phyloP scores from a whole-genome alignment of 1,139 yeast species.

The Debaryomyces fabryi region DNA sequence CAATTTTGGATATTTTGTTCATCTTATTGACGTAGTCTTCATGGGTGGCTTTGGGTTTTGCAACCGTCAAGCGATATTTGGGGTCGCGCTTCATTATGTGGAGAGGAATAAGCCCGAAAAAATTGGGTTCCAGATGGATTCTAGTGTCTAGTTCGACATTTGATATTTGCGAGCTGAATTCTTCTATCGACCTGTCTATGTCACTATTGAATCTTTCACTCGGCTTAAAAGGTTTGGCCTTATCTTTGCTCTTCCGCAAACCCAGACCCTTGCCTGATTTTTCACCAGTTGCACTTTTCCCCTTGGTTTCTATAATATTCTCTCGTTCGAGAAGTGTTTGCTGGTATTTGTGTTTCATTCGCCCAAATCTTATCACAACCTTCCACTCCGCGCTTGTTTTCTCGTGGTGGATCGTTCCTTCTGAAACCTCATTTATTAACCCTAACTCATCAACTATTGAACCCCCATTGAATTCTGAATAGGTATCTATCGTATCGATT shows the following conservation, averaged over 20 bases:
- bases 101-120: slow-evolving; percentile 3
- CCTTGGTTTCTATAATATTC: not conserved
- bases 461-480: not conserved
- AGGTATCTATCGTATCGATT: not conserved
- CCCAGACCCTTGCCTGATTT: not conserved
- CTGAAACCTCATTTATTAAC: not conserved
- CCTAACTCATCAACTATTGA: not conserved
- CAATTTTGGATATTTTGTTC: slow-evolving; percentile 8
- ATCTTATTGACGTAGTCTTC: slow-evolving; percentile 7
- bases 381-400: not conserved
- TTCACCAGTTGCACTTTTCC: not conserved
- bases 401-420: not conserved
- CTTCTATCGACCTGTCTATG: slow-evolving; percentile 4
- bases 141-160: not conserved
- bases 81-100: slow-evolving; percentile 5
- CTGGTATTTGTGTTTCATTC: not conserved
- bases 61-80: not conserved
- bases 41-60: not conserved
- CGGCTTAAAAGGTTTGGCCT: not conserved
- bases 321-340: not conserved
- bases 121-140: slow-evolving; percentile 1
- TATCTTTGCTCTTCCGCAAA: not conserved
- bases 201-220: not conserved
- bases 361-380: not conserved
- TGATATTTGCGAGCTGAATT: not conserved